These are phyloP conservation scores for Bonia amplexicaulis DNA, from an alignment of 176 grass and related monocot species.

Conservation along the genomic window DNA sequence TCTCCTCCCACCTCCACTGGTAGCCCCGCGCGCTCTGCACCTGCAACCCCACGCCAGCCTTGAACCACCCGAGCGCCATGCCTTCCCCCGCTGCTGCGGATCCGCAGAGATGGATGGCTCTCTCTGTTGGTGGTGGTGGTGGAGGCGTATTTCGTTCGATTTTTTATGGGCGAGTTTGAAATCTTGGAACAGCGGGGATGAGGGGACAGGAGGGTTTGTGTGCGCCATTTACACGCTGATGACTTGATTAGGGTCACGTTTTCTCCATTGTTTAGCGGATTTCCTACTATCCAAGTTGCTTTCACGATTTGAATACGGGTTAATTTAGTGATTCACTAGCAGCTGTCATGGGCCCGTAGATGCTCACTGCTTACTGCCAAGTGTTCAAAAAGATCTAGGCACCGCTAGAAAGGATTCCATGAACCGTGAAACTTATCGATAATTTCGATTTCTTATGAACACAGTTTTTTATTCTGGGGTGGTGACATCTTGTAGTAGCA, in stretches of 20 bases:
- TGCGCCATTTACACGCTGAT: not conserved
- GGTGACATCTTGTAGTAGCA: not conserved
- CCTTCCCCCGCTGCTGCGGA: not conserved
- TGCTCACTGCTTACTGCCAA: not conserved
- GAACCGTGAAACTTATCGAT: not conserved
- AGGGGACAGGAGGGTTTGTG: not conserved
- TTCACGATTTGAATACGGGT: not conserved
- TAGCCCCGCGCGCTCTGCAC: conserved; percentile 16
- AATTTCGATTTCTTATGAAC: too few relatives aligned
- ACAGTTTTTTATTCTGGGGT: not conserved
- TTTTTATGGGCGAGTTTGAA: not conserved
- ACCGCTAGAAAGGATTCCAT: not conserved
- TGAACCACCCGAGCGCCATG: conserved; percentile 14
- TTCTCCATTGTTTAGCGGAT: not conserved
- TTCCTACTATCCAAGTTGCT: not conserved
- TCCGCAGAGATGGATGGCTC: not conserved
- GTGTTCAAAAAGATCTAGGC: not conserved
- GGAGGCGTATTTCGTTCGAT: not conserved
- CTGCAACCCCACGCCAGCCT: not conserved
- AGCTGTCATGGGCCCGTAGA: not conserved
- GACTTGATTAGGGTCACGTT: not conserved
- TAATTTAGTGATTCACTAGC: not conserved
- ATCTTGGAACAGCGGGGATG: not conserved
- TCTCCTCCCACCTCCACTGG: conserved; percentile 35
- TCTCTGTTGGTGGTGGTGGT: not conserved